phyloP scores from a whole-genome alignment of 345 rosid species.

The Euclidium syriacum region DNA sequence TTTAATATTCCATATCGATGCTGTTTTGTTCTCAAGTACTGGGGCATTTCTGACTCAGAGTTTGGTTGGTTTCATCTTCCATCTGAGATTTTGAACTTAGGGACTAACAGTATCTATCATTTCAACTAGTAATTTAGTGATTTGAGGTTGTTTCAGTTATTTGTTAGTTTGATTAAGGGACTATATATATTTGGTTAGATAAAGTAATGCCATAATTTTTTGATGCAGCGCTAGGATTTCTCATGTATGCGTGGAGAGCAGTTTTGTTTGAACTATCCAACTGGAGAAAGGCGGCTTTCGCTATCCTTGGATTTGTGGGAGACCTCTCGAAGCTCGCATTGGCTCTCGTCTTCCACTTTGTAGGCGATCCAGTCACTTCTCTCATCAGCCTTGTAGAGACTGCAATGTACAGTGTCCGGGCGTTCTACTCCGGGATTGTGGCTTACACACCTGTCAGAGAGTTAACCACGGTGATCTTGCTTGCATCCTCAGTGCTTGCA shows the following conservation, averaged over 20 bases:
- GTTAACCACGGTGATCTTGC: slow-evolving; percentile 50
- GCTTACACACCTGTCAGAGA: slow-evolving; percentile 66
- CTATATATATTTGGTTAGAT: not conserved
- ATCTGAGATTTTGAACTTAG: not conserved
- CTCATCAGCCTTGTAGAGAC: slow-evolving; percentile 50
- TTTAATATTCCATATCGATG: not conserved
- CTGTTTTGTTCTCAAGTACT: not conserved
- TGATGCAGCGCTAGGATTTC: slow-evolving; percentile 67
- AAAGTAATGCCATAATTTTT: not conserved
- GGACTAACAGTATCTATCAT: not conserved
- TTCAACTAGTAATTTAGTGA: not conserved
- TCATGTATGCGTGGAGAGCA: slow-evolving; percentile 76
- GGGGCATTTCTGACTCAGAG: not conserved
- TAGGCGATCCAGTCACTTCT: slow-evolving; percentile 72
- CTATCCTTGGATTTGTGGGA: slow-evolving; percentile 41
- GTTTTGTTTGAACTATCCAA: slow-evolving; percentile 74
- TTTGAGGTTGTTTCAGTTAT: not conserved
- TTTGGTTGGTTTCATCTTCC: not conserved
- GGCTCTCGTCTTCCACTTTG: slow-evolving; percentile 70
- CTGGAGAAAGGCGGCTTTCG: slow-evolving; percentile 51
- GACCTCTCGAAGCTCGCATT: slow-evolving; percentile 57
- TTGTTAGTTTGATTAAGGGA: not conserved
- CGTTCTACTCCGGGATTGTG: slow-evolving; percentile 70
- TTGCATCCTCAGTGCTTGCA: slow-evolving; percentile 69
- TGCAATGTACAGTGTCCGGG: slow-evolving; percentile 43